A percentile compares a stretch with the other conserved stretches of the same genome.
phyloP scores from a whole-genome alignment of 2,329 filamentous ascomycete species.

The Colletotrichum sp. region DNA sequence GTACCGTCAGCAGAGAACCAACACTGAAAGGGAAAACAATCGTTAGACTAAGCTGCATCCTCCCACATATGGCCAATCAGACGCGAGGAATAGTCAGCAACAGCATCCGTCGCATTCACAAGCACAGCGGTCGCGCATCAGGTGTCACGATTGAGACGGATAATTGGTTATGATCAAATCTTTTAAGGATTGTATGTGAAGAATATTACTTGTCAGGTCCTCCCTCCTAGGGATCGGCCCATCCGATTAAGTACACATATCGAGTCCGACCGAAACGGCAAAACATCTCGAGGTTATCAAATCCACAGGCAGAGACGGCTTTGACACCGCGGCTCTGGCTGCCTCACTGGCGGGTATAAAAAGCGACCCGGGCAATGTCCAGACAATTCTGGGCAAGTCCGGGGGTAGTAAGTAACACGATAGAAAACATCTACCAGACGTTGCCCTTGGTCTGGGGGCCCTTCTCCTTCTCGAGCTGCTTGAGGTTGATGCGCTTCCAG shows the following conservation, averaged over 20 bases:
- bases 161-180: not conserved
- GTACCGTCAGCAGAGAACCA: not conserved
- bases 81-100: not conserved
- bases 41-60: not conserved
- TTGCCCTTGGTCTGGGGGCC: constrained; percentile 38
- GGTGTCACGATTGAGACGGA: not conserved
- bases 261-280: not conserved
- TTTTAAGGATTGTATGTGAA: not conserved
- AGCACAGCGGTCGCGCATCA: not conserved
- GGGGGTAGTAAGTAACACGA: not conserved
- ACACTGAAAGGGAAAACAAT: not conserved
- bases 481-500: constrained; percentile 46
- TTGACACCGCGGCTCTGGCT: not conserved
- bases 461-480: constrained; percentile 36
- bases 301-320: not conserved
- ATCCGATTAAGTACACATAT: constrained; percentile 10
- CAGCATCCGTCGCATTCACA: not conserved
- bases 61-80: not conserved
- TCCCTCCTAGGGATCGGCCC: not conserved
- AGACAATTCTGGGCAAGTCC: not conserved
- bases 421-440: constrained; percentile 30
- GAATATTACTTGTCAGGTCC: not conserved
- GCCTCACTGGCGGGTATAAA: not conserved
- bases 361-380: not conserved
- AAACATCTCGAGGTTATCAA: not conserved